Conservation (phyloP, 2,329 filamentous ascomycete species). For the Penicillium sp. region DNA sequence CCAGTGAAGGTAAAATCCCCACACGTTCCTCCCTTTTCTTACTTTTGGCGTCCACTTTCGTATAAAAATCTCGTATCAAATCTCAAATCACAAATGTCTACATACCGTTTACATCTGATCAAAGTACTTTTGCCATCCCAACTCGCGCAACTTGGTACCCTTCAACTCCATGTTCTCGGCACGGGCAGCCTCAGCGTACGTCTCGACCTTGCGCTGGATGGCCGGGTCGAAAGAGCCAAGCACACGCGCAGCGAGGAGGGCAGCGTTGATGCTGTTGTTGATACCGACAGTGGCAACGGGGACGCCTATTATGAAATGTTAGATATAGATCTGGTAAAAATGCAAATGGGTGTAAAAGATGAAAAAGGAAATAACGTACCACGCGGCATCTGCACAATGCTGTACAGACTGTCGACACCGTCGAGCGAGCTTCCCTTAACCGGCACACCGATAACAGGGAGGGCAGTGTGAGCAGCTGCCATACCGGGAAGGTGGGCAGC, state of each 20-base stretch:
- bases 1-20: slow-evolving; percentile 4
- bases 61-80: slow-evolving; percentile 7
- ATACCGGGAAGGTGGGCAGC: slow-evolving; percentile 75
- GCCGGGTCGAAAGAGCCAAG: slow-evolving; percentile 54
- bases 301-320: slow-evolving; percentile 50
- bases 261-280: slow-evolving; percentile 77
- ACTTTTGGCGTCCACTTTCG: neutral
- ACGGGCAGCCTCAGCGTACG: slow-evolving; percentile 44
- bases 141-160: slow-evolving; percentile 43
- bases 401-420: slow-evolving; percentile 68
- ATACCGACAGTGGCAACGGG: slow-evolving; percentile 76
- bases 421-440: slow-evolving; percentile 73
- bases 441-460: slow-evolving; percentile 76
- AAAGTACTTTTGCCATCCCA: slow-evolving; percentile 48
- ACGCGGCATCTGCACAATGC: slow-evolving; percentile 74
- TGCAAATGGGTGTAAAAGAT: neutral
- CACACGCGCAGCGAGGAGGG: slow-evolving; percentile 68
- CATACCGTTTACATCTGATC: slow-evolving; percentile 41
- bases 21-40: neutral
- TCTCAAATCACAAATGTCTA: neutral
- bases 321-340: neutral
- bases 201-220: slow-evolving; percentile 45
- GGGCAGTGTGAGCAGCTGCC: slow-evolving; percentile 66
- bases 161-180: slow-evolving; percentile 46
- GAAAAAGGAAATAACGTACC: slow-evolving; percentile 41